Evolutionary conservation across 345 rosid species (phyloP), one percentile per base, ranked within the genome.

Genomic region (Lagerstroemia speciosa): DNA sequence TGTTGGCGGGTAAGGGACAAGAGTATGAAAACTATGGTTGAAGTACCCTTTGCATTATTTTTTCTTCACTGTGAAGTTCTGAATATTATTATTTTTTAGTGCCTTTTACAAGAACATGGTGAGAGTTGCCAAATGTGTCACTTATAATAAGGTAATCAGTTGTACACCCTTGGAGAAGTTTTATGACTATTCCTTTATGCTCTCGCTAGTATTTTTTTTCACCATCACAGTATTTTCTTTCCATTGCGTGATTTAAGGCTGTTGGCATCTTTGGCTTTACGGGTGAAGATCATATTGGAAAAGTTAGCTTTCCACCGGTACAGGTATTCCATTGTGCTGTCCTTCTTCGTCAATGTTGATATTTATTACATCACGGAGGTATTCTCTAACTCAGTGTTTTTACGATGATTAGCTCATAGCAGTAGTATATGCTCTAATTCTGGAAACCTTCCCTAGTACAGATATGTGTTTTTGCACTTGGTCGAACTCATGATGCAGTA

Each of bases 261-360:
- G 83, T 81, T 45, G 97, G 93, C 72, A 91, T 89, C 71, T 93
- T 93, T 83, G 99, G 96, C 72, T 94, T 94, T 76, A 77, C 78
- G 1, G 97, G 97, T 53, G 99, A 94, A 88, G 97, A 94, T 82
- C 90, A 84, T 78, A 91, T 91, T 37, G 99, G 93, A 61, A 94
- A 94, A 86, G 81, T 86, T 75, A 80, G 93, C 80, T 94, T 91
- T 80, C 99, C 99, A 22, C 90, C 97, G 14, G 91, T 91, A 33
- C 97, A 93, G 93, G 98, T 93, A 68, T 65, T 67, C 27, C 50
- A 46, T 70, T 37, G 29, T 26, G 52, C 46, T 12, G 16, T 34
- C 60, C 24, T 53, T 53, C 60, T 30, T 48, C 24, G 6, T n/a
- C 30, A 53, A n/a, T 24, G 4, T 7, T 24, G 24, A 48, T 48